These are phyloP conservation scores for Rhizoclosmatium sp. DNA, from an alignment of 192 early-diverging fungal species.

Conservation along the genomic window DNA sequence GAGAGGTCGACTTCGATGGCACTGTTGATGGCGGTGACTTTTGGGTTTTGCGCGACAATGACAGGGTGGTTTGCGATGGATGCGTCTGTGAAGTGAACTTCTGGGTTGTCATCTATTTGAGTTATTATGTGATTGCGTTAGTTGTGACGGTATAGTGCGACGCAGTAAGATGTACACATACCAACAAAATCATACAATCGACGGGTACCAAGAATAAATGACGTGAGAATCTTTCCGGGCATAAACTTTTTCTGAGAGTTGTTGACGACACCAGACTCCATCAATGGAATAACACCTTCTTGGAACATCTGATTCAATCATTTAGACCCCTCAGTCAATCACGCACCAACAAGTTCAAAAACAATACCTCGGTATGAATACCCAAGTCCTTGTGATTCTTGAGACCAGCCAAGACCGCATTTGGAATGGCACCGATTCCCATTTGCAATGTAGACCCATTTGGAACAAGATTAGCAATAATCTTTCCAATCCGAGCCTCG, in stretches of 20 bases:
- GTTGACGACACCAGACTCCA: slow-evolving; percentile 54
- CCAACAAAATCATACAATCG: slow-evolving; percentile 39
- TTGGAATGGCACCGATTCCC: slow-evolving; percentile 61
- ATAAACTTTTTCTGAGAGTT: slow-evolving; percentile 52
- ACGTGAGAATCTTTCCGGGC: slow-evolving; percentile 48
- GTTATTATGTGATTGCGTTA: slow-evolving; percentile 45
- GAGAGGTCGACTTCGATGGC: slow-evolving; percentile 62
- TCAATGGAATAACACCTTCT: slow-evolving; percentile 57
- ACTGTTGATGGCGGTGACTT: slow-evolving; percentile 60
- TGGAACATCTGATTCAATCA: slow-evolving; percentile 52
- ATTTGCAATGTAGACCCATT: slow-evolving; percentile 62
- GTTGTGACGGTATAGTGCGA: no score
- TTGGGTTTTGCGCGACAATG: slow-evolving; percentile 56
- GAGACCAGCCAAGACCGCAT: slow-evolving; percentile 56
- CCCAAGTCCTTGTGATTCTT: slow-evolving; percentile 57
- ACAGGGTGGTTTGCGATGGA: slow-evolving; percentile 54
- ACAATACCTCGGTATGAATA: slow-evolving; percentile 54
- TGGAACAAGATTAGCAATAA: slow-evolving; percentile 50
- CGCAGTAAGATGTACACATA: no score
- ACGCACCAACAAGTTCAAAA: background rate
- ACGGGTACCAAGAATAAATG: slow-evolving; percentile 49
- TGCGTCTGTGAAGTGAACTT: slow-evolving; percentile 50
- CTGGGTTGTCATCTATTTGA: slow-evolving; percentile 61
- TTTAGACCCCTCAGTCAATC: background rate
- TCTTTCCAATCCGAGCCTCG: slow-evolving; percentile 54